A percentile compares a stretch with the other conserved stretches of the same genome.
These are phyloP conservation scores for Raddia distichophylla DNA, from an alignment of 176 grass and related monocot genomes.

Conservation along the genomic window DNA sequence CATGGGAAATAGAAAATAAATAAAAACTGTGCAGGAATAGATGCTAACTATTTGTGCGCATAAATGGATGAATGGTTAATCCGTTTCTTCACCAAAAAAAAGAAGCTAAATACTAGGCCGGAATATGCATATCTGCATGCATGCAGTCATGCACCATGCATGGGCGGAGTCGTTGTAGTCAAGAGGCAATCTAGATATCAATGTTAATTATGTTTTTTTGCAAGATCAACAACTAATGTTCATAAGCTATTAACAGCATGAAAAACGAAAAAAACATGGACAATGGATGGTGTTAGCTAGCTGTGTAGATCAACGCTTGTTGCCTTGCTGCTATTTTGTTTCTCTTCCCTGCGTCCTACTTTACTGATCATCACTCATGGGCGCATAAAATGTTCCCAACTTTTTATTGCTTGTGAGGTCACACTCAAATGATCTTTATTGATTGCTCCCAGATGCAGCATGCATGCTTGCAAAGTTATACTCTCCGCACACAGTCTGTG, in stretches of 20 bases:
- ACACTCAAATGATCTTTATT: slow-evolving; percentile 55
- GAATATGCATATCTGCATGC: background rate
- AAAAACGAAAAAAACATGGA: background rate
- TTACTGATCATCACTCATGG: slow-evolving; percentile 48
- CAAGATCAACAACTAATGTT: background rate
- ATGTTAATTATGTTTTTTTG: background rate
- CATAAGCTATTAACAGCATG: background rate
- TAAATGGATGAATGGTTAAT: background rate
- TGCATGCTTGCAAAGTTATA: slow-evolving; percentile 45
- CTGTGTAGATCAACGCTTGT: slow-evolving; percentile 19
- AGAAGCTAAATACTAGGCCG: slow-evolving; percentile 4
- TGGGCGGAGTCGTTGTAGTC: background rate
- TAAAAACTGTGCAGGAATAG: background rate
- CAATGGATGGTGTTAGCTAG: background rate
- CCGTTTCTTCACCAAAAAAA: background rate
- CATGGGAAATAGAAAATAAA: background rate
- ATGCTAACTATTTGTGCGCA: background rate
- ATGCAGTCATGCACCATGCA: background rate
- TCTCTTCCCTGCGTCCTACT: slow-evolving; percentile 24
- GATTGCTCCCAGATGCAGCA: slow-evolving; percentile 58
- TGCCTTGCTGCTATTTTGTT: slow-evolving; percentile 35
- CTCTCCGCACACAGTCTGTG: background rate
- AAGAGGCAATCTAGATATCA: background rate
- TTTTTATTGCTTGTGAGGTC: slow-evolving; percentile 64
- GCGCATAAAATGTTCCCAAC: slow-evolving; percentile 50